Evolutionary conservation across 208 protist species (phyloP), one percentile per base, ranked within the genome.

Genomic region (Tetramitus jugosus): DNA sequence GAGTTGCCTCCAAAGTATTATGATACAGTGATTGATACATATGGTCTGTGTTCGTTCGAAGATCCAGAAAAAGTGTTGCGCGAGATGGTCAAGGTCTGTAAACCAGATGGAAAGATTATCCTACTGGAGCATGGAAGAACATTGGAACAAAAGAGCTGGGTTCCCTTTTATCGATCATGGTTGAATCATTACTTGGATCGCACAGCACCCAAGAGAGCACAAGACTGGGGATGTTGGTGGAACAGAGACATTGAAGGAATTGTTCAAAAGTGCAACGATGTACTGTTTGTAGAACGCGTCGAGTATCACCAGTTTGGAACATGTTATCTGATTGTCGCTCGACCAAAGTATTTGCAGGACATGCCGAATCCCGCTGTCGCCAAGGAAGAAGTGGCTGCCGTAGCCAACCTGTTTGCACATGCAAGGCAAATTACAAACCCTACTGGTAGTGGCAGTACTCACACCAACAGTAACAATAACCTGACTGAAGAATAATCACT

Each of bases 11-110:
- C 93, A 74, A 71, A 83, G 3, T 84, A 93, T 84, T 95, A 94
- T 76, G 92, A 95, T 81, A 90, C 88, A 3, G 86, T 93, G 40
- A 87, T 94, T 26, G 90, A 94, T 78, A 93, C 90, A 84, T 95
- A 93, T 80, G 89, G 90, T 13, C 84, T 95, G 37, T 95, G 92
- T 82, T 92, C 89, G 49, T 94, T 90, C 81, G 91, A 95, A 71
- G 91, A 95, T 76, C 92, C 92, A 17, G 87, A 93, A 31, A 83
- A 88, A 49, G 90, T 89, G 8, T 81, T 95, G 61, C 82, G 86
- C 40, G 92, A 95, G 79, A 89, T 94, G 77, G 91, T 86, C n/a
- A 86, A 91, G 20, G 91, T 95, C 33, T 92, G 88, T 82, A 94
- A 93, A 76, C 90, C 90, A 20, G 85, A 81, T 68, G 92, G 91